A percentile compares a stretch with the other conserved stretches of the same genome.
These are phyloP conservation scores for sorghum (Sorghum bicolor) DNA, from an alignment of 176 grass and related monocot genomes.

Conservation along the genomic window DNA sequence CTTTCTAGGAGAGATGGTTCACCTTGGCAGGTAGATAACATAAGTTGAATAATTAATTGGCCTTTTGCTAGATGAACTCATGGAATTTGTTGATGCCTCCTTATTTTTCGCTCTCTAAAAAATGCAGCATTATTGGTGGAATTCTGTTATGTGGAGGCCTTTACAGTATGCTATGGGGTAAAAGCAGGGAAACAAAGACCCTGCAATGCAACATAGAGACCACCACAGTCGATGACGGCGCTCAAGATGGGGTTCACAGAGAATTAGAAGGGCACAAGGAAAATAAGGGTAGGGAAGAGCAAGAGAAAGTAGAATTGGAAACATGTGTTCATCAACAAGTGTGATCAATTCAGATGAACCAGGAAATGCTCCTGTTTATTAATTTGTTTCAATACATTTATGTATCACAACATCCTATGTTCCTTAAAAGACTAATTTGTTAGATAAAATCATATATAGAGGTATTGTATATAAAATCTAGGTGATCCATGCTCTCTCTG, in stretches of 20 bases:
- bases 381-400: background rate
- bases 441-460: too few relatives aligned
- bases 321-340: background rate
- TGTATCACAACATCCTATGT: background rate
- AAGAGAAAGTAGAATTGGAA: background rate
- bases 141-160: background rate
- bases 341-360: background rate
- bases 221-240: background rate
- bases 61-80: background rate
- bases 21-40: background rate
- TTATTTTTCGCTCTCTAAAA: background rate
- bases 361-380: background rate
- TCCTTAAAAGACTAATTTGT: too few relatives aligned
- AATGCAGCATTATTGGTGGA: background rate
- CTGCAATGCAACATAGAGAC: background rate
- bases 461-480: too few relatives aligned
- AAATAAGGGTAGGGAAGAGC: background rate
- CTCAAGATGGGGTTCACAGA: background rate
- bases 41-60: background rate
- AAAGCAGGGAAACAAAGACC: background rate
- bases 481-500: too few relatives aligned
- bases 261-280: background rate
- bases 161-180: background rate
- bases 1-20: background rate
- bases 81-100: too few relatives aligned